Evolutionary conservation across 75 land plant species (phyloP).

Genomic region (Cunninghamia lanceolata): DNA sequence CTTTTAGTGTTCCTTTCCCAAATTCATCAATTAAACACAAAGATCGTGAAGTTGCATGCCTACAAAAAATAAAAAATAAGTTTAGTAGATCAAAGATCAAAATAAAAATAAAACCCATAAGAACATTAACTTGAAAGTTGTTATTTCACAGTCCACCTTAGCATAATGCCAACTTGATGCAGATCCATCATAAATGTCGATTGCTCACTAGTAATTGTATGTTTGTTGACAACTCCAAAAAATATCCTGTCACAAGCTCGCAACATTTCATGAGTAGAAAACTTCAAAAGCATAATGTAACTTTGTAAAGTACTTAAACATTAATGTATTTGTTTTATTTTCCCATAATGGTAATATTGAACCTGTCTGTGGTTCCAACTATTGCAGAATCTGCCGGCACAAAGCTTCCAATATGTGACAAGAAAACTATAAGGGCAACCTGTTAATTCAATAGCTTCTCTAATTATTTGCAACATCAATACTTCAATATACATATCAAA

Average conservation of each 20-base stretch:
- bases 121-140: not conserved
- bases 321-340: not conserved
- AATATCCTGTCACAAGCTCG: constrained; percentile 63
- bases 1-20: constrained; percentile 93
- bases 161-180: constrained; percentile 90
- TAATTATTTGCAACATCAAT: not conserved
- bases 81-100: not conserved
- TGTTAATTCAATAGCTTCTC: constrained; percentile 19
- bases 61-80: constrained; percentile 12
- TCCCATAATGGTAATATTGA: not conserved
- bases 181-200: constrained; percentile 98
- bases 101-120: constrained; percentile 1
- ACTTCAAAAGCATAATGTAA: not conserved
- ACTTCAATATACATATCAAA: not conserved
- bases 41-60: constrained; percentile 85
- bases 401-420: constrained; percentile 95
- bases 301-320: not conserved
- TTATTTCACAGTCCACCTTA: constrained; percentile 45
- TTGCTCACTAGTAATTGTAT: constrained; percentile 64
- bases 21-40: constrained; percentile 96
- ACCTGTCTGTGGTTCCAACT: constrained; percentile 94
- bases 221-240: constrained; percentile 76
- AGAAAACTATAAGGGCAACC: constrained; percentile 95
- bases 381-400: constrained; percentile 94
- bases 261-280: not conserved